Evolutionary conservation across 163 green algal genomes (phyloP), one percentile per base, ranked within the genome.

Genomic region (Scenedesmus sp.): DNA sequence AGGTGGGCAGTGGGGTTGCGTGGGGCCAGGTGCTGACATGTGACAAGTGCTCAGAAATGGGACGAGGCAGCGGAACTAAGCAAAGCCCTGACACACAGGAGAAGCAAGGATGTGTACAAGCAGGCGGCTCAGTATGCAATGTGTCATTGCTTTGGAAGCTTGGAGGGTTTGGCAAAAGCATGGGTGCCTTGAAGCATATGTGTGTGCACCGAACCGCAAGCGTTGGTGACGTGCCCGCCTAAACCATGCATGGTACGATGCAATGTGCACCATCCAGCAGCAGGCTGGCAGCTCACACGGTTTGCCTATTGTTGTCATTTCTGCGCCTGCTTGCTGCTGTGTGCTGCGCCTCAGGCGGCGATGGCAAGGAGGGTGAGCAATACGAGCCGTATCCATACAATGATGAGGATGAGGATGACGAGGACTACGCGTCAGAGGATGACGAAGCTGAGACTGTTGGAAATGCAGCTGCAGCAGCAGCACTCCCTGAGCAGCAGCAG

Each of bases 401-500:
- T 76, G 65, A 76, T 40, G 65, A 76, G 26, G 65, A 76, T 40
- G 65, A 76, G 65, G 65, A 76, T 76, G 65, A 76, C 65, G 65
- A 18, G 30, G 65, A 76, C 7, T 76, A 40, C 65, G 40, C 65
- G 9, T 76, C 65, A 76, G 65, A 76, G 5, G 65, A 76, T 2
- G 65, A 40, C 30, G 30, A 76, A 40, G 56, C 56, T 33, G 65
- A 76, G 4, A 40, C 37, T 7, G 7, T 30, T 40, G 15, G 16
- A 7, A 7, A 40, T 76, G 65, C 65, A 76, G 65, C 65, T 40
- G 65, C 65, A 76, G 65, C 30, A 76, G 30, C 65, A 76, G 30
- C 65, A 40, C 15, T 7, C 9, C 30, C 30, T 76, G 65, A 37
- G 7, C 30, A 76, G 65, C 65, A 76, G 65, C 30, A 40, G 30